Conservation (phyloP, 371 early-diverging fungal species). For the Actinomortierella wolfii region DNA sequence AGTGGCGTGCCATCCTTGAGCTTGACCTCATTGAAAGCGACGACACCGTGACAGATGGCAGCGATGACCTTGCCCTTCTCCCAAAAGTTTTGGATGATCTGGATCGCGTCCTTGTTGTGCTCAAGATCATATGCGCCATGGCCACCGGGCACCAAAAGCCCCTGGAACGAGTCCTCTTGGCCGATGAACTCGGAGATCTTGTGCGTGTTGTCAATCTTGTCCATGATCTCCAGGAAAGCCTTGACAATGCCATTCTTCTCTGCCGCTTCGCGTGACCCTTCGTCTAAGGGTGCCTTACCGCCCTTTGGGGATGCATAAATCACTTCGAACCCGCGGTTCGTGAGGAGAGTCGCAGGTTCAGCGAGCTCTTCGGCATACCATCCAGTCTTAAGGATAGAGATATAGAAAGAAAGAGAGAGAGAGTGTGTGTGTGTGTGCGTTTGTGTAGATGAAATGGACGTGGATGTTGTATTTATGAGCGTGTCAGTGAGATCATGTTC, state of each 20-base stretch:
- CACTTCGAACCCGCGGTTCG: conserved; percentile 44
- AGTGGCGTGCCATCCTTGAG: conserved; percentile 44
- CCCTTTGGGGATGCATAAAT: conserved; percentile 54
- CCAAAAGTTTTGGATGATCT: conserved; percentile 44
- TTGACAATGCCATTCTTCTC: conserved; percentile 17
- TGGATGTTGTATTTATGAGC: background rate
- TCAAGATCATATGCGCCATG: conserved; percentile 54
- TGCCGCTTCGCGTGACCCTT: conserved; percentile 42
- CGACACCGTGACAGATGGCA: conserved; percentile 56
- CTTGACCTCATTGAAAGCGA: conserved; percentile 49
- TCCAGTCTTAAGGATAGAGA: conserved; percentile 24
- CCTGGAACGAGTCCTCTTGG: conserved; percentile 39
- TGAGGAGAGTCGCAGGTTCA: conserved; percentile 48
- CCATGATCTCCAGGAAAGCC: conserved; percentile 44
- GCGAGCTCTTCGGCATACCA: conserved; percentile 47
- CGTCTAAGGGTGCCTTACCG: conserved; percentile 52
- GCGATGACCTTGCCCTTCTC: conserved; percentile 48
- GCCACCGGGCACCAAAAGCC: conserved; percentile 55
- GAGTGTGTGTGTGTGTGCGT: conserved; percentile 21
- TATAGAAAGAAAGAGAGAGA: conserved; percentile 30
- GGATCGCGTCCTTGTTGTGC: conserved; percentile 36
- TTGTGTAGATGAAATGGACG: background rate
- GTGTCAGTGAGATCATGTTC: background rate
- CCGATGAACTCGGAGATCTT: conserved; percentile 37
- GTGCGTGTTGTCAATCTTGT: conserved; percentile 44